Evolutionary conservation across 1,284 basidiomycete species (phyloP), one percentile per base, ranked within the genome.

Genomic region (Cryptococcus sp.): DNA sequence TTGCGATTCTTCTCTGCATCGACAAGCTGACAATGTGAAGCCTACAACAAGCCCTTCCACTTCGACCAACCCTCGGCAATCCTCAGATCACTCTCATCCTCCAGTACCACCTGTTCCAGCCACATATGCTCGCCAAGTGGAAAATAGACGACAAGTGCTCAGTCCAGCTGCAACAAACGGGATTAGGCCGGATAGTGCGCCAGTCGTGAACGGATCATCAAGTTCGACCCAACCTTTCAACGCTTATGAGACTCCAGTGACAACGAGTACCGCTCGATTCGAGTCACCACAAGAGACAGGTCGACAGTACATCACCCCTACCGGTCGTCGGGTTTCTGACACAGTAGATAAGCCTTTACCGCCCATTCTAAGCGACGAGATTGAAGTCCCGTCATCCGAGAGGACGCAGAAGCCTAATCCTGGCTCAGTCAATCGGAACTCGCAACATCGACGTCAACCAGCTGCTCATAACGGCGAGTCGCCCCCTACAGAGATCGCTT

Each of bases 361-460:
- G 4, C 38, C 50, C 6, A 34, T 57, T 8, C 43, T 37, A 30
- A n/a, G 4, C 11, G 15, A 31, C 30, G n/a, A 11, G 37, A 31
- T 11, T 31, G 14, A 5, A 13, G 11, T 32, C 10, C 30, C 32
- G 41, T 36, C 48, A 30, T 34, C 49, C 13, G 7, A 37, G 48
- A 13, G 14, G 8, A 23, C 23, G 23, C 38, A 37, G 31, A 30
- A 35, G 44, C n/a, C 43, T 31, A 6, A 1, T n/a, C 36, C 49
- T 23, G 45, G 38, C 5, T 50, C 34, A 38, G 15, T 34, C 13
- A 52, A 49, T 4, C 46, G 53, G 44, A 36, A 48, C 36, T 58
- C 59, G 5, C 41, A 57, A 5, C 67, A 70, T 50, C 53, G 57
- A 6, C 61, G 70, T 0, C 65, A 71, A 55, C 70, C 68, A 14